phyloP scores from a whole-genome alignment of 2,329 filamentous ascomycete genomes.

The Lachnellula suecica region DNA sequence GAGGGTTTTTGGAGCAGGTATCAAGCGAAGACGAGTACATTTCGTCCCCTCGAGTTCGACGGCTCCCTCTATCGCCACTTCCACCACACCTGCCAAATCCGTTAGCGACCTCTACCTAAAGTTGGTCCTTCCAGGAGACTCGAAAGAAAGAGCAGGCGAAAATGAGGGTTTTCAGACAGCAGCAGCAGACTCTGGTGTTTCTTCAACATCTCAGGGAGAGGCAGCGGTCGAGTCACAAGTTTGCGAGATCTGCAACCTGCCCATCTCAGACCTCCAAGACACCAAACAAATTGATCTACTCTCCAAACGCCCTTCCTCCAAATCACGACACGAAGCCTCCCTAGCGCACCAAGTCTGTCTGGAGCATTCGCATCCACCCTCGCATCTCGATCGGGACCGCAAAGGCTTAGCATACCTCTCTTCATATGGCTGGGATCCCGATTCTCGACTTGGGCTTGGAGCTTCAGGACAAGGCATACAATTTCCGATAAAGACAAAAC shows the following conservation, averaged over 20 bases:
- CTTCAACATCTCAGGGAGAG: neutral
- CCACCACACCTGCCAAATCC: slow-evolving; percentile 26
- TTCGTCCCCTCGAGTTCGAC: slow-evolving; percentile 48
- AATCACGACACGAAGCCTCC: slow-evolving; percentile 53
- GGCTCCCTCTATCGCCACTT: slow-evolving; percentile 30
- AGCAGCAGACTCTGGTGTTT: neutral
- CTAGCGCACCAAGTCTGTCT: slow-evolving; percentile 72
- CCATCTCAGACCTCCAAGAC: slow-evolving; percentile 42
- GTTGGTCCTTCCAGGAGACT: slow-evolving; percentile 51
- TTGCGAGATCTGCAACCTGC: slow-evolving; percentile 63
- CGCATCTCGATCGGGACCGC: slow-evolving; percentile 65
- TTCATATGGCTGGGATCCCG: slow-evolving; percentile 72
- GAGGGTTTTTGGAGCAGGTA: slow-evolving; percentile 60
- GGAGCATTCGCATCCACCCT: slow-evolving; percentile 69
- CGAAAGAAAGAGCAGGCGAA: neutral
- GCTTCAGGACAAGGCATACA: slow-evolving; percentile 66
- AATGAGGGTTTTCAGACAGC: neutral
- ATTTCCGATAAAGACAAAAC: slow-evolving; percentile 67
- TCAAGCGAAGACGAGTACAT: slow-evolving; percentile 58
- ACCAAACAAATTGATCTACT: neutral
- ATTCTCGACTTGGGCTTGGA: slow-evolving; percentile 71
- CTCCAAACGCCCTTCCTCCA: slow-evolving; percentile 21
- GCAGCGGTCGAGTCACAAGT: slow-evolving; percentile 14
- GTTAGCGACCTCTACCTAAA: slow-evolving; percentile 60
- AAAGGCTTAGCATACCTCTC: slow-evolving; percentile 69